These are phyloP conservation scores for Noccaea bulbosa DNA, from an alignment of 345 rosid species.

Conservation along the genomic window DNA sequence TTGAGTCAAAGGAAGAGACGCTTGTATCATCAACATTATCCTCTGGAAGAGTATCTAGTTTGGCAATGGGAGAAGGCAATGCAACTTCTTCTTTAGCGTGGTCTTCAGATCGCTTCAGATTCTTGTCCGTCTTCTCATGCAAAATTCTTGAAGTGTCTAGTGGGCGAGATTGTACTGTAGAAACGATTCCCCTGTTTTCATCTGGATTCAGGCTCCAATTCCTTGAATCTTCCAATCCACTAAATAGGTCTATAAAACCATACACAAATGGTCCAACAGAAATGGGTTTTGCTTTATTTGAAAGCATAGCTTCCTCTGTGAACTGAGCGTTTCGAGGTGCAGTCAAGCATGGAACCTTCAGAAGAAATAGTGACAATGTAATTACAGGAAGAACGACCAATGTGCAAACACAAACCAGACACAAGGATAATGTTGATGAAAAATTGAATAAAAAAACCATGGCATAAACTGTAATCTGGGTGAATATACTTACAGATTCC, in stretches of 20 bases:
- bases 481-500: constrained; percentile 58
- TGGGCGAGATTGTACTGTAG: constrained; percentile 53
- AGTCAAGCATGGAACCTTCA: constrained; percentile 53
- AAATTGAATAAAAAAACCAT: background rate
- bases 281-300: constrained; percentile 51
- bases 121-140: constrained; percentile 50
- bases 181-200: constrained; percentile 53
- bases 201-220: constrained; percentile 73
- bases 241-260: constrained; percentile 87
- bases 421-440: constrained; percentile 9
- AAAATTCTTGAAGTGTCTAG: constrained; percentile 48
- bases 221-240: constrained; percentile 85
- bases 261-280: constrained; percentile 68
- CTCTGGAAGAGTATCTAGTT: constrained; percentile 58
- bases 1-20: constrained; percentile 52
- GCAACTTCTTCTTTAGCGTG: constrained; percentile 54
- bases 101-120: constrained; percentile 46
- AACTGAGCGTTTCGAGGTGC: constrained; percentile 47
- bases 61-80: constrained; percentile 45
- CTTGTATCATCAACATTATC: constrained; percentile 61
- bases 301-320: constrained; percentile 51
- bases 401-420: constrained; percentile 23
- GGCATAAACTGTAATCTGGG: constrained; percentile 21
- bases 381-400: constrained; percentile 12
- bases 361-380: constrained; percentile 29